These are phyloP conservation scores for Sarocladium brachiariae DNA, from an alignment of 2,329 filamentous ascomycete species.

Conservation along the genomic window DNA sequence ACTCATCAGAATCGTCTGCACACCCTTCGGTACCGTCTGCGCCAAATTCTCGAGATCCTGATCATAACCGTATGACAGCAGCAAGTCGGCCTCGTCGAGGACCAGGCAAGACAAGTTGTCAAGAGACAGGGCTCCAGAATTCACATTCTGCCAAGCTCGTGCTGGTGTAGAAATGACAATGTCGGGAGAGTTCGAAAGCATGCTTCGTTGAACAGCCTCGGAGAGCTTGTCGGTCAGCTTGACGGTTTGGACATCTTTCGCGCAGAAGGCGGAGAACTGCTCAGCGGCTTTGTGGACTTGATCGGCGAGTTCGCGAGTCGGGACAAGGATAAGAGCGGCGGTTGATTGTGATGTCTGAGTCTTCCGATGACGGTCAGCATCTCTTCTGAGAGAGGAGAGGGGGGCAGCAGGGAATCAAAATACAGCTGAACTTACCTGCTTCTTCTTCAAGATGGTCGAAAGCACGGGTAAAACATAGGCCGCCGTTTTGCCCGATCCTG, in stretches of 20 bases:
- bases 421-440: constrained; percentile 49
- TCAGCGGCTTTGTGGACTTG: constrained; percentile 79
- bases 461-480: constrained; percentile 89
- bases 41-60: constrained; percentile 80
- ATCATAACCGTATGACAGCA: constrained; percentile 89
- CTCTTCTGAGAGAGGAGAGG: too few species aligned
- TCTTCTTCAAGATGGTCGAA: constrained; percentile 73
- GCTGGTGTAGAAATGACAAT: constrained; percentile 87
- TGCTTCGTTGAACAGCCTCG: constrained; percentile 78
- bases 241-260: constrained; percentile 72
- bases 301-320: constrained; percentile 87
- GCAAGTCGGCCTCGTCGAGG: constrained; percentile 89
- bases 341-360: constrained; percentile 47
- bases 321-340: constrained; percentile 81
- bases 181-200: constrained; percentile 80
- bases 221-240: constrained; percentile 90
- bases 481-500: constrained; percentile 95
- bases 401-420: too few species aligned
- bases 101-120: constrained; percentile 70
- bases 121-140: constrained; percentile 55
- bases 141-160: constrained; percentile 72
- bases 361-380: constrained; percentile 23
- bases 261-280: constrained; percentile 73
- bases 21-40: constrained; percentile 69
- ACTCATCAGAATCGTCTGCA: constrained; percentile 90